Evolutionary conservation across 2,329 filamentous ascomycete species (phyloP), one percentile per base, ranked within the genome.

Genomic region (Penicillium verrucosum): DNA sequence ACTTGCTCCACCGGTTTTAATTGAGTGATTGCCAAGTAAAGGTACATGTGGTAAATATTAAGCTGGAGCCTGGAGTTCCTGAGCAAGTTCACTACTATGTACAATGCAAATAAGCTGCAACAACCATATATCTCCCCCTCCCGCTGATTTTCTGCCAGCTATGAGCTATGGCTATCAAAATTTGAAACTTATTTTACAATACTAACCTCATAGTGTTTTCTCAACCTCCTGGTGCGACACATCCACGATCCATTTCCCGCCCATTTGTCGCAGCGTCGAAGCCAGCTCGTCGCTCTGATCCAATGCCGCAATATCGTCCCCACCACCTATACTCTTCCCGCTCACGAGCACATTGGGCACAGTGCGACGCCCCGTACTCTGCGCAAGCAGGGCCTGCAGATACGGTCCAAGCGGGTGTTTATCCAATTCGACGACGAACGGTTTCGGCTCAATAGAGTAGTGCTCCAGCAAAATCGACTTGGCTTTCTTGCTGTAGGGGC

Each of bases 301-400:
- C 59, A 97, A 78, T 27, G 83, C 86, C 47, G 85, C 82, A 55
- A 99, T 83, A 59, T 97, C 91, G 70, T 97, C 93, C 48, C 90
- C 86, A 23, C 94, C 94, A 45, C 94, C 94, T 59, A 97, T 90
- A 74, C 89, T 94, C 73, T 88, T 86, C 44, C 91, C 92, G 68
- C 91, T 90, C 67, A 99, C 82, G 65, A 99, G 81, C 36, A 97
- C 83, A 70, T 99, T 99, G 16, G 94, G 94, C 0, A 99, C 94
- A 0, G 94, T 99, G 58, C 80, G 81, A 48, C 93, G 84, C 43
- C 89, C 89, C 0, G 94, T 97, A 70, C 84, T 88, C 58, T 86
- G 82, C 16, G 75, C 81, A 10, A 99, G 80, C 18, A 85, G 82
- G 10, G 81, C 82, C 74, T 99, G 94, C 41, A 99, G 76, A 54